Percentiles rank a stretch among this genome's conserved stretches.
These are phyloP conservation scores for Funneliformis geosporum DNA, from an alignment of 192 early-diverging fungal species.

Conservation along the genomic window DNA sequence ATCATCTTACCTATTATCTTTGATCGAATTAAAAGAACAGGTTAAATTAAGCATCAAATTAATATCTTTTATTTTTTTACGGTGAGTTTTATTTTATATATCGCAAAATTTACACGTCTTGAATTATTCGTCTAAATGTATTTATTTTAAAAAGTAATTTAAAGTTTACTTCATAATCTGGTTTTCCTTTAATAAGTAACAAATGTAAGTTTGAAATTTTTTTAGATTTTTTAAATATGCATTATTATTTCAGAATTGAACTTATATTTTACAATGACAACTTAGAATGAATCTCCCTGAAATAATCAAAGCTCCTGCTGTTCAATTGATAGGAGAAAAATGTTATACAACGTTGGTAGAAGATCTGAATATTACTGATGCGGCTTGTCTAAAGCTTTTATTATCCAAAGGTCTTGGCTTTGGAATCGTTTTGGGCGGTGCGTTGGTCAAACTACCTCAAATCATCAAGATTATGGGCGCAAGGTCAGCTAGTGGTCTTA, in stretches of 20 bases:
- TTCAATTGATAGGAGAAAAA: slow-evolving; percentile 75
- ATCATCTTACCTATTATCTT: no score
- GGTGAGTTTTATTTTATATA: no score
- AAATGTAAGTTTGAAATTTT: no score
- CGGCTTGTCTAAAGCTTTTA: slow-evolving; percentile 75
- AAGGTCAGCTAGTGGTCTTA: slow-evolving; percentile 77
- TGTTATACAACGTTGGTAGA: slow-evolving; percentile 79
- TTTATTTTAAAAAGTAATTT: no score
- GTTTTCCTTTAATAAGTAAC: no score
- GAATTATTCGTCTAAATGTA: no score
- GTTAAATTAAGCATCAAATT: no score
- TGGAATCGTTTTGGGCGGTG: slow-evolving; percentile 92
- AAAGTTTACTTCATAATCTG: no score
- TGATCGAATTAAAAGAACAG: no score
- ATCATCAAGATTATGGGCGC: slow-evolving; percentile 85
- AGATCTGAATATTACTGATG: slow-evolving; percentile 65
- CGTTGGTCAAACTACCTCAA: slow-evolving; percentile 94
- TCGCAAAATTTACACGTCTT: no score
- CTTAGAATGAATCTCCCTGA: slow-evolving; percentile 55
- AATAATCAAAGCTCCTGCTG: slow-evolving; percentile 63
- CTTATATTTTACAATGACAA: neutral
- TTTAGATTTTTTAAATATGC: no score
- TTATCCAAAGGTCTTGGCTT: slow-evolving; percentile 90
- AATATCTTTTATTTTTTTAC: no score
- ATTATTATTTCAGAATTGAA: neutral